Evolutionary conservation across 2,329 filamentous ascomycete species (phyloP), one percentile per base, ranked within the genome.

Genomic region (Xylariales sp.): DNA sequence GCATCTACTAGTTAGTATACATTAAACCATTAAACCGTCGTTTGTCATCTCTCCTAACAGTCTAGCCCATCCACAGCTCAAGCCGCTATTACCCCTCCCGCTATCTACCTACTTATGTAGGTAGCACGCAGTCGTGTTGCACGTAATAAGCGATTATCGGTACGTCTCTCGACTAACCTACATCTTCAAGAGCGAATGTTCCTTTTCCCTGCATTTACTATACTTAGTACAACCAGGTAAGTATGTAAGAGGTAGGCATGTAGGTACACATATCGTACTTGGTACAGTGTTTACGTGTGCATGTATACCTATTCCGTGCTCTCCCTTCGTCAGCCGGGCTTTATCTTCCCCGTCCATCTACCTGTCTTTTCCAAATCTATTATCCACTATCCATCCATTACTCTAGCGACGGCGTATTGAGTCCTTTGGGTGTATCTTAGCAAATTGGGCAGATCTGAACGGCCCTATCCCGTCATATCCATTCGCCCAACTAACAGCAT

Each of bases 311-410:
- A 59, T 60, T 48, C 9, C 46, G 18, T 39, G 28, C 36, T 46
- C 41, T 64, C 43, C 14, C 41, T 53, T 34, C 32, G 50, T 67
- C 60, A 64, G 67, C 64, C 56, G 61, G 57, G 28, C 55, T 46
- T 41, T 49, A 30, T 61, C 45, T 46, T 55, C 50, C 34, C 60
- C 56, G 57, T 62, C 57, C 23, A 23, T 23, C 23, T 23, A 23
- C 23, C 23, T 23, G 23, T 23, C 23, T 57, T 50, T n/a, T 48
- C 36, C 18, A 28, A 39, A 10, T 45, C 32, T 28, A 34, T 34
- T 16, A 16, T 58, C 10, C 23, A 23, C 23, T 34, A 30, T 12
- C 28, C 46, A n/a, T 32, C 23, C 32, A 32, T 57, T 54, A 16
- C 28, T 48, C 39, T 46, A 34, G 45, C 36, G 46, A 48, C 28